These are phyloP conservation scores for Eucalyptus polybractea DNA, from an alignment of 345 rosid species.

Conservation along the genomic window DNA sequence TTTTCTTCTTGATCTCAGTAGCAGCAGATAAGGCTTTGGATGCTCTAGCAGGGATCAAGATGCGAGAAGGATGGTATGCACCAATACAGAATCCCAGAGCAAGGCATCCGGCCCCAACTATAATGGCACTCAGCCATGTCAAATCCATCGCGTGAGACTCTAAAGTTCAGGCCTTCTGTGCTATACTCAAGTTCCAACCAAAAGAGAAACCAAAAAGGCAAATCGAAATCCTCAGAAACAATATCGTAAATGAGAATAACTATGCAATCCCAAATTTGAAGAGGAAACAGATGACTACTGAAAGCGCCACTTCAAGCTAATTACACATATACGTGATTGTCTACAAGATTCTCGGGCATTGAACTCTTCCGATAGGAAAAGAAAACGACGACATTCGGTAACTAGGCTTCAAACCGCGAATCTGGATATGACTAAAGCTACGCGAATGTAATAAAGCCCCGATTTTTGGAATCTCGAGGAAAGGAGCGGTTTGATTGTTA, in stretches of 20 bases:
- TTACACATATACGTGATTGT: background rate
- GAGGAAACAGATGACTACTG: background rate
- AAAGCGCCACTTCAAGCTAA: background rate
- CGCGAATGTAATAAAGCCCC: background rate
- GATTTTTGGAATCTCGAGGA: background rate
- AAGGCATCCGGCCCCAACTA: slow-evolving; percentile 75
- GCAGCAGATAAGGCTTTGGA: slow-evolving; percentile 1
- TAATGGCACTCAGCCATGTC: slow-evolving; percentile 67
- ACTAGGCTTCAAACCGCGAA: background rate
- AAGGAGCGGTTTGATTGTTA: background rate
- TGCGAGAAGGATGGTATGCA: slow-evolving; percentile 20
- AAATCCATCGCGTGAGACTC: slow-evolving; percentile 35
- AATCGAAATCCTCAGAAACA: background rate
- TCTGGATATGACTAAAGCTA: background rate
- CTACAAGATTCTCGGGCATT: background rate
- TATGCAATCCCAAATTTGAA: background rate
- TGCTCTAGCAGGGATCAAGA: slow-evolving; percentile 22
- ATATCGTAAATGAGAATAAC: background rate
- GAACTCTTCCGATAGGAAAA: background rate
- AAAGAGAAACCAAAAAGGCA: background rate
- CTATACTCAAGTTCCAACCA: background rate
- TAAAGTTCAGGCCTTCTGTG: background rate
- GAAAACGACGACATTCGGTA: background rate
- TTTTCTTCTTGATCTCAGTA: slow-evolving; percentile 11
- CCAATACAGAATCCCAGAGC: slow-evolving; percentile 85